Percentiles rank a stretch among this genome's conserved stretches.
These are phyloP conservation scores for Sporothrix curviconia DNA, from an alignment of 2,329 filamentous ascomycete species.

Conservation along the genomic window DNA sequence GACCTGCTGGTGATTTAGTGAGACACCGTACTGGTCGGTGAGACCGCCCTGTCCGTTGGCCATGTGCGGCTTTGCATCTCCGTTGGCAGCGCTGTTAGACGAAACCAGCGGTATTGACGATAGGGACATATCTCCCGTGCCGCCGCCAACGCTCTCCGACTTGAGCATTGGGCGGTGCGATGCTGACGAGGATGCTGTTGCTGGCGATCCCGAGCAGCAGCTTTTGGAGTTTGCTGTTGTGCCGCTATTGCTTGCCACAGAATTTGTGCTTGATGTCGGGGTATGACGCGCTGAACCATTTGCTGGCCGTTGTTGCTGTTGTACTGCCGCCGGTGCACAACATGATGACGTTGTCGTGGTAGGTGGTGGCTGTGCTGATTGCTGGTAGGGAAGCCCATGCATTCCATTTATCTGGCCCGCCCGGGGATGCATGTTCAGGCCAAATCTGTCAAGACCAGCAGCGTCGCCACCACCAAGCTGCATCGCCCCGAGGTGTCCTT, in stretches of 20 bases:
- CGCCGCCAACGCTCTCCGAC: conserved; percentile 1
- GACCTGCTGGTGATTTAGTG: neutral
- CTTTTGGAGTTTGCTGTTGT: neutral
- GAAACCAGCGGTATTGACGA: neutral
- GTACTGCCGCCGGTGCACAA: conserved; percentile 14
- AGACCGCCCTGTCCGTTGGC: neutral
- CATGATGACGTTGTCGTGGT: conserved; percentile 8
- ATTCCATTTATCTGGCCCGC: neutral
- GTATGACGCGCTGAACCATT: conserved; percentile 14
- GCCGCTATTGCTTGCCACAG: conserved; percentile 13
- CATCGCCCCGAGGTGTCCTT: neutral
- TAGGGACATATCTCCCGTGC: neutral
- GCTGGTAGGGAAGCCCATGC: neutral
- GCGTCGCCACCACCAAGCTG: neutral
- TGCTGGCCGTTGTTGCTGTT: neutral
- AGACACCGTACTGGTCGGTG: neutral
- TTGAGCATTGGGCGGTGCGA: conserved; percentile 10
- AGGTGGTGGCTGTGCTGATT: neutral
- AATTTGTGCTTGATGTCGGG: conserved; percentile 18
- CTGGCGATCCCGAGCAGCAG: conserved; percentile 12
- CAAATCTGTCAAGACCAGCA: neutral
- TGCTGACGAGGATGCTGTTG: conserved; percentile 10
- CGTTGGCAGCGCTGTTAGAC: neutral
- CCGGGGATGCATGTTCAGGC: neutral
- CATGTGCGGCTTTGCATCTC: neutral